Evolutionary conservation across 768 basidiomycete genomes (phyloP), one percentile per base, ranked within the genome.

Genomic region (Mycena vitilis): DNA sequence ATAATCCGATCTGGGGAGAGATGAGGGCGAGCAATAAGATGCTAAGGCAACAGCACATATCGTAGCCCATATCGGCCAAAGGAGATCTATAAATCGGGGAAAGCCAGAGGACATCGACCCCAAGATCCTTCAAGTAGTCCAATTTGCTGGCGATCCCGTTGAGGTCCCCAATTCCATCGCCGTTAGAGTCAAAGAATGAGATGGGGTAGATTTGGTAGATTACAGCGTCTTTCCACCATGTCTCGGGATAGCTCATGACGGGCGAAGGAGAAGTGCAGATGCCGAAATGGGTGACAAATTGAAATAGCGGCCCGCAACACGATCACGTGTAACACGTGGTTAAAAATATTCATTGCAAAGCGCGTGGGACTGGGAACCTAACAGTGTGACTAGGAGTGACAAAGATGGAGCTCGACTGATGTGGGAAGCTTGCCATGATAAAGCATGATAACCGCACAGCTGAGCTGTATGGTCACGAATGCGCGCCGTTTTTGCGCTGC

Each of bases 201-300:
- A 87, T 79, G 2, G 91, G 91, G 74, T 91, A 91, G 75, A 92
- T 90, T 76, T 91, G 90, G 78, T 91, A 91, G 23, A 91, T 80
- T 37, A 83, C 75, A 4, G 85, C 85, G 20, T 82, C 81, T 72
- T 89, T 89, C 88, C 88, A 90, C 88, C 88, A 90, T 16, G 48
- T 65, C 36, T 69, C 63, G 11, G 66, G 59, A n/a, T 60, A 23
- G 59, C 12, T 37, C n/a, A 47, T 23, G 37, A 11, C 36, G 36
- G 36, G 11, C 36, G 38, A 5, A 23, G 53, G 53, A 51, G 23
- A 45, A 16, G 44, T 13, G 13, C 44, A 45, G 12, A 16, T 16
- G 40, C 15, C 44, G 18, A 18, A 45, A 13, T 16, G 44, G 11
- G 40, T 40, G 40, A 15, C 30, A 40, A 40, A 40, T 40, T n/a